These are phyloP conservation scores for Wickerhamiella cacticola DNA, from an alignment of 805 yeast genomes.

Conservation along the genomic window DNA sequence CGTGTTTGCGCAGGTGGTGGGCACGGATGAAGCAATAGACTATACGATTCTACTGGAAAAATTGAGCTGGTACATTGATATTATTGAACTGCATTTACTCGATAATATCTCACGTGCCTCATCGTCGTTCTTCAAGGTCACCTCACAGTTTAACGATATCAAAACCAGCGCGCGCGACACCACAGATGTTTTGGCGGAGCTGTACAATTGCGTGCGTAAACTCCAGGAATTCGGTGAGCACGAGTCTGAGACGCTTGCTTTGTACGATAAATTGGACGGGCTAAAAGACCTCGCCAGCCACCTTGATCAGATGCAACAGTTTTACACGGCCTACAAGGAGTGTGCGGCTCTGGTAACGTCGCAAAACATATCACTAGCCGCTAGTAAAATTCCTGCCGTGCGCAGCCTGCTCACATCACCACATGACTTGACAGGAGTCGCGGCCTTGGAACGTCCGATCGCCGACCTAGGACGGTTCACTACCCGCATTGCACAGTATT, in stretches of 20 bases:
- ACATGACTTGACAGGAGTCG: constrained; percentile 6
- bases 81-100: constrained; percentile 69
- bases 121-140: constrained; percentile 68
- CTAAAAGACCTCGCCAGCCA: constrained; percentile 38
- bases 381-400: not conserved
- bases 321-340: constrained; percentile 14
- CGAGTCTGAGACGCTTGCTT: constrained; percentile 12
- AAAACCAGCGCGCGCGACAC: constrained; percentile 26
- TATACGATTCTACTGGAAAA: constrained; percentile 52
- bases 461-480: not conserved
- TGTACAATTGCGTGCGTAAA: constrained; percentile 25
- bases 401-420: not conserved
- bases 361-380: not conserved
- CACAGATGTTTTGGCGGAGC: constrained; percentile 36
- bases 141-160: constrained; percentile 63
- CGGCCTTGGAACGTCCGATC: constrained; percentile 7
- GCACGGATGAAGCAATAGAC: constrained; percentile 27
- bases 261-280: constrained; percentile 27
- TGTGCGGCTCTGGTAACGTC: not conserved
- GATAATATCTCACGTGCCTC: constrained; percentile 77
- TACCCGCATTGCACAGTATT: constrained; percentile 44
- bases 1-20: constrained; percentile 62
- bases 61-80: constrained; percentile 70
- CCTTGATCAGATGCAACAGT: constrained; percentile 41
- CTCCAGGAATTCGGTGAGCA: constrained; percentile 15